phyloP scores from a whole-genome alignment of 2,329 filamentous ascomycete genomes.

The Cercospora berteroae region DNA sequence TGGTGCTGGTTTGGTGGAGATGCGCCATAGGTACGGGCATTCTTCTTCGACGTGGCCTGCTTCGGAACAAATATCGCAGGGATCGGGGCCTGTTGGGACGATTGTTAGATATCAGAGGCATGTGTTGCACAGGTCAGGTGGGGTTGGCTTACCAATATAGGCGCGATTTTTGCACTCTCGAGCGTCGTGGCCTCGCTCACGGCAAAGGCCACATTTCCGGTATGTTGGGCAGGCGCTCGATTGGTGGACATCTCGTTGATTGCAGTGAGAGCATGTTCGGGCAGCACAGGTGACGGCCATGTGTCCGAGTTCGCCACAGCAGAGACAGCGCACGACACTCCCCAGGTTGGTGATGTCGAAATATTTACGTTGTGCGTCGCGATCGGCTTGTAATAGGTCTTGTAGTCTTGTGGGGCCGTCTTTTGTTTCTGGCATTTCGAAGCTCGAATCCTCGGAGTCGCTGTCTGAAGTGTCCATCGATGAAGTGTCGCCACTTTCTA shows the following conservation, averaged over 20 bases:
- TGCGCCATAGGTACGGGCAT: conserved; percentile 28
- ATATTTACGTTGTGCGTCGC: conserved; percentile 6
- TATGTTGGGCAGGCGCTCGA: conserved; percentile 15
- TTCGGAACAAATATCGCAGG: background rate
- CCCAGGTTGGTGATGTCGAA: conserved; percentile 9
- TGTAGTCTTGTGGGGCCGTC: conserved; percentile 2
- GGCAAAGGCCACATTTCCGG: conserved; percentile 19
- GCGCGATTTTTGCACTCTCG: conserved; percentile 7
- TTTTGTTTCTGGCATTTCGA: conserved; percentile 1
- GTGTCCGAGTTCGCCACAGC: conserved; percentile 19
- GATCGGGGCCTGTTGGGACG: background rate
- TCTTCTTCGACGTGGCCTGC: conserved; percentile 29
- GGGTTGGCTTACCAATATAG: background rate
- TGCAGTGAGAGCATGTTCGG: conserved; percentile 18
- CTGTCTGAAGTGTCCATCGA: conserved; percentile 4
- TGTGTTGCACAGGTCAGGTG: background rate
- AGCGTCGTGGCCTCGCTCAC: conserved; percentile 20
- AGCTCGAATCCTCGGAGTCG: conserved; percentile 1
- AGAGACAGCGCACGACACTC: conserved; percentile 17
- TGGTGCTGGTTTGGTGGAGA: background rate
- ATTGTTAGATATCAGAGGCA: background rate
- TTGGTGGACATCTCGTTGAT: conserved; percentile 10
- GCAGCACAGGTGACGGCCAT: conserved; percentile 8
- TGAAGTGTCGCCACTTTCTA: conserved; percentile 2
- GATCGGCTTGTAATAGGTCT: conserved; percentile 1